A percentile compares a stretch with the other conserved stretches of the same genome.
Evolutionary conservation across 805 yeast genomes (phyloP).

Genomic region (Hanseniaspora valbyensis): DNA sequence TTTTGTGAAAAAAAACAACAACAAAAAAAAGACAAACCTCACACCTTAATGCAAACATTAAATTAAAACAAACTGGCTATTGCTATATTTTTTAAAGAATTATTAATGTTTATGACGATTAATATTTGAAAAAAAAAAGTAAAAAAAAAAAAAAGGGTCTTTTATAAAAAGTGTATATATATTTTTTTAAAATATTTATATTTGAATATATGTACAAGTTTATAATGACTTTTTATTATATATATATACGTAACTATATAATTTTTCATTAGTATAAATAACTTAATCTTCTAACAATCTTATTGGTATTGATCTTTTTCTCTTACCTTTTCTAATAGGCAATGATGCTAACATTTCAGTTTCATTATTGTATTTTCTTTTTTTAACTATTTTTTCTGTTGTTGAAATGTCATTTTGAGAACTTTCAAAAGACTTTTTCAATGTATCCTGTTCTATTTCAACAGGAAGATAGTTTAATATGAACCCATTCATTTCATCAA

Average conservation of each 20-base stretch:
- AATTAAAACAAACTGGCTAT: too few relatives aligned
- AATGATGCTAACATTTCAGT: not conserved
- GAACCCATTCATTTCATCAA: conserved; percentile 7
- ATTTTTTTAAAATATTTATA: too few relatives aligned
- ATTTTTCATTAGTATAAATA: not conserved
- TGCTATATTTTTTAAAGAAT: too few relatives aligned
- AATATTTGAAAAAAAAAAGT: too few relatives aligned
- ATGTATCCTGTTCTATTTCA: not conserved
- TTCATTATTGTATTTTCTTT: not conserved
- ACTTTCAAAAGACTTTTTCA: too few relatives aligned
- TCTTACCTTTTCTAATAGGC: conserved; percentile 9
- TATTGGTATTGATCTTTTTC: conserved; percentile 12
- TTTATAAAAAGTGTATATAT: too few relatives aligned
- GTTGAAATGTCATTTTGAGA: not conserved
- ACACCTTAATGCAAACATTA: too few relatives aligned
- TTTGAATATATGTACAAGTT: not conserved
- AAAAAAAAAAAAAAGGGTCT: too few relatives aligned
- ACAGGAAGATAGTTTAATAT: conserved; percentile 8
- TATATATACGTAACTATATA: too few relatives aligned
- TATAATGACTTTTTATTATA: not conserved
- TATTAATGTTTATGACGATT: too few relatives aligned
- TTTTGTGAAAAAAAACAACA: not conserved
- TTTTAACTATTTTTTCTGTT: not conserved
- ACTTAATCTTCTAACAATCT: conserved; percentile 4
- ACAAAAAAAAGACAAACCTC: too few relatives aligned